A percentile compares a stretch with the other conserved stretches of the same genome.
Conservation (phyloP, 2,329 filamentous ascomycete species). For the Fusarium nygamai region DNA sequence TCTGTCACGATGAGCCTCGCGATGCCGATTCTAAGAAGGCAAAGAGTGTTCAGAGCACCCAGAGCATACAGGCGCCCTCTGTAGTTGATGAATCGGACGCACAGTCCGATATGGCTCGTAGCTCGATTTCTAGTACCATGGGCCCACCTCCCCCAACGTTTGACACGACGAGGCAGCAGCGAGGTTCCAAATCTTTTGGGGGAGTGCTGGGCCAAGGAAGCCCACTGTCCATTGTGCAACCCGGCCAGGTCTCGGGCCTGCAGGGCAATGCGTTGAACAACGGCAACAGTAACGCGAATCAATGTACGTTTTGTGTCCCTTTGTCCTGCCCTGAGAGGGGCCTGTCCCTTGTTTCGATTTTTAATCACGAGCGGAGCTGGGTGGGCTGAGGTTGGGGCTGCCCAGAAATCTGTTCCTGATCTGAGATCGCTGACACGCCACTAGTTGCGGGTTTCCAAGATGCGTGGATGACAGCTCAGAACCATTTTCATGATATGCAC, state of each 20-base stretch:
- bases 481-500: conserved; percentile 87
- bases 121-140: conserved; percentile 68
- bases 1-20: conserved; percentile 97
- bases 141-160: conserved; percentile 59
- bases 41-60: conserved; percentile 65
- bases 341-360: conserved; percentile 37
- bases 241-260: conserved; percentile 73
- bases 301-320: conserved; percentile 70
- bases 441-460: conserved; percentile 82
- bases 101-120: conserved; percentile 59
- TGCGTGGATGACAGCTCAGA: conserved; percentile 82
- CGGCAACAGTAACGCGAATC: conserved; percentile 69
- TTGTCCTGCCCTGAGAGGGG: conserved; percentile 32
- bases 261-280: conserved; percentile 67
- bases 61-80: conserved; percentile 56
- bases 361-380: conserved; percentile 40
- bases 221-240: conserved; percentile 76
- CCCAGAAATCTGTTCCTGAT: conserved; percentile 32
- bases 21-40: conserved; percentile 83
- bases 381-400: conserved; percentile 35
- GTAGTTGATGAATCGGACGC: conserved; percentile 70
- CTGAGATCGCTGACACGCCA: conserved; percentile 43
- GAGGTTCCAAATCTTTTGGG: conserved; percentile 56
- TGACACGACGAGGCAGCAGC: conserved; percentile 49
- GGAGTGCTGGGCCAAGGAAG: conserved; percentile 60